Evolutionary conservation across 495 filamentous ascomycete species (phyloP).

Genomic region (Chaetomium fimeti): DNA sequence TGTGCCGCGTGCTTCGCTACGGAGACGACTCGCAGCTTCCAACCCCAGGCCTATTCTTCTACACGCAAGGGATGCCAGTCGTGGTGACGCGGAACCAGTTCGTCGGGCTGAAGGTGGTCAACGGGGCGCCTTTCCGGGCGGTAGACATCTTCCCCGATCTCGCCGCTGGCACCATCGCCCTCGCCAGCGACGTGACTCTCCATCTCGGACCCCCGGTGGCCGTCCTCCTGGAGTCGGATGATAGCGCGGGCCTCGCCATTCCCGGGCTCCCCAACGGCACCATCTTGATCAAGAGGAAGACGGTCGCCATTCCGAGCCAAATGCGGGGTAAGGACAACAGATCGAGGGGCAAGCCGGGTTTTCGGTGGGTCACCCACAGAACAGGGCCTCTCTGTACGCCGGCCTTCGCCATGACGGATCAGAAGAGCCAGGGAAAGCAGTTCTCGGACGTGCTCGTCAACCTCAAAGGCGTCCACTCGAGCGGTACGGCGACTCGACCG

Average conservation of each 20-base stretch:
- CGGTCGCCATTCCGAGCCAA: slow-evolving; percentile 9
- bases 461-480: slow-evolving; percentile 15
- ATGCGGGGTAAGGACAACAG: slow-evolving; percentile 6
- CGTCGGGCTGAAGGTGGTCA: slow-evolving; percentile 9
- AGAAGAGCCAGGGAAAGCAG: too few relatives aligned
- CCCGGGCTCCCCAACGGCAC: slow-evolving; percentile 15
- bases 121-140: slow-evolving; percentile 1
- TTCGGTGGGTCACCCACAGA: slow-evolving; percentile 8
- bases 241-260: slow-evolving; percentile 11
- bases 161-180: slow-evolving; percentile 2
- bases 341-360: slow-evolving; percentile 1
- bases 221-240: slow-evolving; percentile 15
- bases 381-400: slow-evolving; percentile 14
- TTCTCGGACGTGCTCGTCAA: slow-evolving; percentile 18
- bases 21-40: slow-evolving; percentile 17
- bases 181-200: too few relatives aligned
- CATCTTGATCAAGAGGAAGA: slow-evolving; percentile 17
- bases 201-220: too few relatives aligned
- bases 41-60: slow-evolving; percentile 15
- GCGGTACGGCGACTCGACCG: slow-evolving; percentile 8
- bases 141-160: slow-evolving; percentile 15
- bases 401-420: too few relatives aligned
- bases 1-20: slow-evolving; percentile 9
- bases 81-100: slow-evolving; percentile 18
- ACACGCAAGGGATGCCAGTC: slow-evolving; percentile 13